Base-by-base conservation (phyloP, 2,329 filamentous ascomycete genomes). In the Aspergillus uvarum region DNA sequence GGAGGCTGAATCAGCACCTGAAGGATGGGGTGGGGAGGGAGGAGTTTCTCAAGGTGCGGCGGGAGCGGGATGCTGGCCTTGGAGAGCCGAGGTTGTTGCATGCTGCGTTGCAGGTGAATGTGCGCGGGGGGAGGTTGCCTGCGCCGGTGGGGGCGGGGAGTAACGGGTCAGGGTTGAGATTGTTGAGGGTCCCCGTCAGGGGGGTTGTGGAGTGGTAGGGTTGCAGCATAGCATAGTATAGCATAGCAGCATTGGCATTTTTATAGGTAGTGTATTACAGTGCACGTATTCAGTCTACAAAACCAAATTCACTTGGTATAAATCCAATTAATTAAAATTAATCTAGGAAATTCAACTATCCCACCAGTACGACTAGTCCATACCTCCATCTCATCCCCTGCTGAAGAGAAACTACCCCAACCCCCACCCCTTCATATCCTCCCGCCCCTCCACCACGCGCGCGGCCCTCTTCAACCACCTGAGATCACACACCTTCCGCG, bases 51-150 rank as follows among this genome's bases (percentile, higher is more conserved):
- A 38, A 54, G 16, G 58, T 66, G 65, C 63, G 77, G 10, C 55
- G 47, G 16, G 62, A 74, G 35, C 64, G 76, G 2, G 76, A 79
- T 64, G 50, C 31, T 1, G 59, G 24, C 1, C 49, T 79, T 32
- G 62, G 55, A 1, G 73, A 68, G 54, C 76, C 76, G 1, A 72
- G 66, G 31, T 55, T 79, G 56, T 51, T 79, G 52, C 69, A 77
- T 56, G 73, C 68, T 47, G 70, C 73, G 3, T 60, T 80, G 66
- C 76, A 79, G 63, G 62, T 78, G 6, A 78, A 79, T 59, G 68
- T 79, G 47, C 70, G 76, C 5, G 77, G 66, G 2, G 76, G 76
- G 3, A 59, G 67, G 29, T 53, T 78, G 29, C 75, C 74, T 44
- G 38, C 38, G 14, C 38, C 38, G 38, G 16, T n/a, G 14, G 35